Base-by-base conservation (phyloP, 768 basidiomycete genomes). In the Termitomyces bulborhizus region DNA sequence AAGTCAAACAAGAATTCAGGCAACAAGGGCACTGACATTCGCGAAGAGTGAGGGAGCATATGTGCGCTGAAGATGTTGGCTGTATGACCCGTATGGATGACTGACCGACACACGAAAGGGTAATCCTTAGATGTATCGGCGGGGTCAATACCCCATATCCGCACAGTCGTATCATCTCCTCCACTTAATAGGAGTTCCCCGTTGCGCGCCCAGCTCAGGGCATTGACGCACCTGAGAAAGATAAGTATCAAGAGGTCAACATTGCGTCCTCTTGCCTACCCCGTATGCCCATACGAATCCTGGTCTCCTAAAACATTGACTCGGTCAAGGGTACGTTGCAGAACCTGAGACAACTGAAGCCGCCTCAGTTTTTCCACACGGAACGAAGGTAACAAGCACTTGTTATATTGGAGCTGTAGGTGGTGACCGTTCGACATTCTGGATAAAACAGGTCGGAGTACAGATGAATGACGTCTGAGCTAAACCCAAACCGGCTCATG, bases 31-130 rank as follows among this genome's bases (percentile, higher is more conserved):
- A 54, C 82, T 74, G 68, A 91, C 83, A 95, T 87, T 51, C 83
- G 80, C n/a, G 84, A 80, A 11, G 90, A 89, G 59, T 80, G 73
- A 0, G 91, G 90, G 1, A 96, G 73, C 77, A 90, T 85, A 45
- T 89, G 82, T 0, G 81, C 83, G 60, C 85, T 89, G 74, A 96
- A 96, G 45, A 96, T 90, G 63, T 96, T 96, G 12, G 78, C 83
- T 45, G 71, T 78, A 67, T 96, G 93, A 3, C 90, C 90, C 0
- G 93, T 93, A 13, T 76, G 68, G 48, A 94, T 84, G n/a, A 86
- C 79, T 7, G 83, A 75, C 54, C 81, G 75, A 64, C 80, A 90
- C 41, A 71, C 69, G 68, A 83, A 91, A 27, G 81, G 85, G 71
- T 85, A 88, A 49, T 81, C 80, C 31, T 75, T 66, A 27, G 56